These are phyloP conservation scores for Trametes pubescens DNA, from an alignment of 1,284 basidiomycete species.

Conservation along the genomic window DNA sequence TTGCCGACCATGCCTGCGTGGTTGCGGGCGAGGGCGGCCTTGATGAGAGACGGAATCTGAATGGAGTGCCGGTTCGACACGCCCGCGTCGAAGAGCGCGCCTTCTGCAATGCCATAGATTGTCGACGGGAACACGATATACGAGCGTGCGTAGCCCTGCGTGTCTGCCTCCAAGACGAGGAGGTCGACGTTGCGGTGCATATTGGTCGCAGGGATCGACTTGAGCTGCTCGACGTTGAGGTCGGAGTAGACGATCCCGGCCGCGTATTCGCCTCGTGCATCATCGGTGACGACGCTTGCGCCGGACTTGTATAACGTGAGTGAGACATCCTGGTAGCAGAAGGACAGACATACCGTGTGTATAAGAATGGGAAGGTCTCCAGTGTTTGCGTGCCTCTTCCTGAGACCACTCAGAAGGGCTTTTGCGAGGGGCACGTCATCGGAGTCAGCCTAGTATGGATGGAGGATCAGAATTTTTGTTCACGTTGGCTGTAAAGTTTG, in stretches of 20 bases:
- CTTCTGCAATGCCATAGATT: constrained; percentile 50
- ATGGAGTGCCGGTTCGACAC: constrained; percentile 48
- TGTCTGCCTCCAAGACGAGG: constrained; percentile 44
- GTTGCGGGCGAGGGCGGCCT: constrained; percentile 40
- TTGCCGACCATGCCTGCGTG: constrained; percentile 44
- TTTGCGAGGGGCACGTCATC: constrained; percentile 50
- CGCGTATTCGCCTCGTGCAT: constrained; percentile 43
- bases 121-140: constrained; percentile 51
- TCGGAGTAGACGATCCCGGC: constrained; percentile 48
- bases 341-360: constrained; percentile 52
- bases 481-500: constrained; percentile 6
- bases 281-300: constrained; percentile 45
- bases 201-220: constrained; percentile 44
- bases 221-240: constrained; percentile 44
- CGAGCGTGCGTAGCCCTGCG: constrained; percentile 47
- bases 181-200: constrained; percentile 46
- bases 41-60: constrained; percentile 47
- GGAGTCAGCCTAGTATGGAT: constrained; percentile 50
- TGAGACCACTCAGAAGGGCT: constrained; percentile 54
- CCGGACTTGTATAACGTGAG: constrained; percentile 47
- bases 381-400: constrained; percentile 49
- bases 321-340: neutral
- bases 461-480: neutral
- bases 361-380: constrained; percentile 56
- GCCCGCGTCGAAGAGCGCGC: constrained; percentile 47